Evolutionary conservation across 1,284 basidiomycete genomes (phyloP), one percentile per base, ranked within the genome.

Genomic region (Fomitopsis pinicola): DNA sequence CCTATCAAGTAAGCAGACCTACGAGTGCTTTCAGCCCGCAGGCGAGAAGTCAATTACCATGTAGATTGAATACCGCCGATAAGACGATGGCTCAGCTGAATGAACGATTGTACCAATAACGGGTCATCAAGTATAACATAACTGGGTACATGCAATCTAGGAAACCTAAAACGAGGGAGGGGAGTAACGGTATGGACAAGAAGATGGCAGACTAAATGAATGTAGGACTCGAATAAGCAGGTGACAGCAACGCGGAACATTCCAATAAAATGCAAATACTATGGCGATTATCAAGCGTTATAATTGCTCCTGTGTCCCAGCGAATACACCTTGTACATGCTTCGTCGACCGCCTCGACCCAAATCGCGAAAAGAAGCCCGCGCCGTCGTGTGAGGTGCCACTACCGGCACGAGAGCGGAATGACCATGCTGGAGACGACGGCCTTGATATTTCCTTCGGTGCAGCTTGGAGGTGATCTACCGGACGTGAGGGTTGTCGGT

Each of bases 391-490:
- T 9, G 89, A 89, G 57, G 85, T 79, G 0, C 84, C 73, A 65
- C 90, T 91, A 17, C 87, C 88, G 1, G 87, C 80, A 38, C 86
- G 81, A 22, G 91, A 92, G 17, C 89, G 85, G 79, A 92, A 87
- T 0, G 89, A 91, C 89, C 89, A 92, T 0, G 88, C 87, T 0
- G 90, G 91, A 5, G 90, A 92, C 26, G 77, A 80, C 5, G 90
- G 88, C 26, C 91, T 83, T 12, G 77, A 75, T 38, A 81, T 78
- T n/a, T 83, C 82, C 28, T 77, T 72, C 28, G 78, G 69, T 46
- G 75, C 75, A 33, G 78, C 78, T 55, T 85, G 81, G 19, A 87
- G 74, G 66, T 82, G 73, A 33, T 69, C 70, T n/a, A 69, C 63
- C 22, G 63, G 63, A 35, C 68, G 70, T 6, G 69, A 66, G 8